Conservation (phyloP, 2,329 filamentous ascomycete genomes). For the Clonostachys sp. region DNA sequence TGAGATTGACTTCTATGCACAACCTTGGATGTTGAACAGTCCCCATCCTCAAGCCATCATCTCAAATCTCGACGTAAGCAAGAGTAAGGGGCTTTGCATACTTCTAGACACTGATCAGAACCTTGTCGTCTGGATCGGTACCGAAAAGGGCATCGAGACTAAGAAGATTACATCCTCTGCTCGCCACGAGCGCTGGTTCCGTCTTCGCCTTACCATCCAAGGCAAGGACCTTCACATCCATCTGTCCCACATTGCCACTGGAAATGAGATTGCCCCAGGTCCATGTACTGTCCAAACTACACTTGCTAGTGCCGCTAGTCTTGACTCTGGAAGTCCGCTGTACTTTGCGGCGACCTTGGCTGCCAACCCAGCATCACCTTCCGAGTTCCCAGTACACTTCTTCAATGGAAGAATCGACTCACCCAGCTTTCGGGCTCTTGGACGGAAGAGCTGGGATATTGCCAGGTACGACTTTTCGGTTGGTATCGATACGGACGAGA, state of each 20-base stretch:
- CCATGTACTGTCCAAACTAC: background rate
- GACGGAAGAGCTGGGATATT: constrained; percentile 1
- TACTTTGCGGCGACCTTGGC: constrained; percentile 3
- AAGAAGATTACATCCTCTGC: background rate
- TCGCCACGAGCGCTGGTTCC: constrained; percentile 4
- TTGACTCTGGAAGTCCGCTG: background rate
- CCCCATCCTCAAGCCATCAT: constrained; percentile 2
- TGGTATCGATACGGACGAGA: constrained; percentile 12
- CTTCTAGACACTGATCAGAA: background rate
- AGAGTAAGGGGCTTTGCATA: background rate
- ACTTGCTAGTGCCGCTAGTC: background rate
- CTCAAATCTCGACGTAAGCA: constrained; percentile 1
- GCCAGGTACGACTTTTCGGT: constrained; percentile 13
- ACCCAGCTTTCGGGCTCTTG: constrained; percentile 6
- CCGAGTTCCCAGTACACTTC: constrained; percentile 1
- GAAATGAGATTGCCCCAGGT: constrained; percentile 2
- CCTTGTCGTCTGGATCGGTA: background rate
- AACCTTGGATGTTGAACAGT: constrained; percentile 3
- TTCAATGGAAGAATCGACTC: constrained; percentile 12
- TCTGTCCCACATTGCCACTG: constrained; percentile 2
- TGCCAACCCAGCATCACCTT: background rate
- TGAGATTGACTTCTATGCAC: background rate
- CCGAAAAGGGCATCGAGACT: background rate
- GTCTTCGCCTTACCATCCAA: constrained; percentile 1
- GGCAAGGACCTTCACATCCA: constrained; percentile 2